Percentiles rank a stretch among this genome's conserved stretches.
These are phyloP conservation scores for Stachybotrys echinatus DNA, from an alignment of 2,329 filamentous ascomycete genomes.

Conservation along the genomic window DNA sequence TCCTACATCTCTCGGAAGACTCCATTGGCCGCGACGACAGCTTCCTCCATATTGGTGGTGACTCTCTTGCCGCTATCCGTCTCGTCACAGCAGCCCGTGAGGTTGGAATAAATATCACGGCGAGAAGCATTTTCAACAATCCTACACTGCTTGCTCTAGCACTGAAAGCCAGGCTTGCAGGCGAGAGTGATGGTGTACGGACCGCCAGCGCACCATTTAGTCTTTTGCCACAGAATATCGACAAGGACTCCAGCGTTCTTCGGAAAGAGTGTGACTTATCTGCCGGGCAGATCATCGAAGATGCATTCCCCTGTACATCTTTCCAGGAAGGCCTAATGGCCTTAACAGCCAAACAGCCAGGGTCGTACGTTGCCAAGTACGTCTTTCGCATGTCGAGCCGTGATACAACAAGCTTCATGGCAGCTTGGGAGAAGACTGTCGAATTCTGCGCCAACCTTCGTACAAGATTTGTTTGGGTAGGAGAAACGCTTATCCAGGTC, in stretches of 20 bases:
- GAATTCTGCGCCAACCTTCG: conserved; percentile 3
- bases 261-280: not conserved
- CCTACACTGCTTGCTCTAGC: conserved; percentile 9
- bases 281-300: conserved; percentile 1
- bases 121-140: conserved; percentile 6
- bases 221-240: no score
- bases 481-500: conserved; percentile 7
- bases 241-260: no score
- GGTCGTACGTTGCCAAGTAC: conserved; percentile 6
- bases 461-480: conserved; percentile 8
- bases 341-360: conserved; percentile 7
- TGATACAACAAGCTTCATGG: conserved; percentile 1
- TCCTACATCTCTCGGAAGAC: not conserved
- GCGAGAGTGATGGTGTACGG: not conserved
- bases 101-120: conserved; percentile 1
- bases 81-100: conserved; percentile 6
- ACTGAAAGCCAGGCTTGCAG: not conserved
- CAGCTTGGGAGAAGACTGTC: conserved; percentile 9
- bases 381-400: not conserved
- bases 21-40: conserved; percentile 8
- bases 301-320: conserved; percentile 9
- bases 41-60: conserved; percentile 10
- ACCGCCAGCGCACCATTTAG: not conserved
- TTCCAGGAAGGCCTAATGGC: conserved; percentile 11
- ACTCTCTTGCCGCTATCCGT: conserved; percentile 10